Conservation (phyloP, 139 green algal genomes). For the Chlamydomonas eustigma region DNA sequence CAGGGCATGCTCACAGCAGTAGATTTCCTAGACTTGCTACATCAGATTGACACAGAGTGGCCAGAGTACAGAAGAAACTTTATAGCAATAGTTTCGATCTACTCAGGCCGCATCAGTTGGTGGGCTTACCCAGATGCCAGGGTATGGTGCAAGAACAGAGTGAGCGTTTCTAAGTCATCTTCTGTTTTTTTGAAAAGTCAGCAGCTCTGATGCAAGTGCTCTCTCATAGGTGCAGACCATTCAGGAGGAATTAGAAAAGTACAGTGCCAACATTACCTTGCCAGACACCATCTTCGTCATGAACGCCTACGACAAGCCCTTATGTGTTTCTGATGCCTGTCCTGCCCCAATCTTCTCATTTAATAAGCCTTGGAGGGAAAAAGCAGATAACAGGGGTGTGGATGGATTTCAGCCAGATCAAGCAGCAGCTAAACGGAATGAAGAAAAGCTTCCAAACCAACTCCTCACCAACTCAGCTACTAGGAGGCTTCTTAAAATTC, state of each 20-base stretch:
- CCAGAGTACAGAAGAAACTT: conserved; percentile 39
- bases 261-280: conserved; percentile 12
- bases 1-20: background rate
- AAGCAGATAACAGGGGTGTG: no score
- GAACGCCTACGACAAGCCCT: conserved; percentile 51
- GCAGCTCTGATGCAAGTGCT: background rate
- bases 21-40: conserved; percentile 31
- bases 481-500: background rate
- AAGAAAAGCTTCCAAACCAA: no score
- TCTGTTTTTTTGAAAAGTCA: no score
- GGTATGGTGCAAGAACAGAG: conserved; percentile 29
- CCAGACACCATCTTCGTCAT: conserved; percentile 43
- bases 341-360: conserved; percentile 37
- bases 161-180: no score
- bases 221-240: conserved; percentile 4
- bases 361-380: conserved; percentile 31
- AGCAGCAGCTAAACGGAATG: no score
- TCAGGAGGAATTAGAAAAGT: conserved; percentile 20
- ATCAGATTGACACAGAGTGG: conserved; percentile 33
- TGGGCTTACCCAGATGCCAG: conserved; percentile 36
- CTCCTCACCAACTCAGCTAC: background rate
- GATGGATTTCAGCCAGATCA: no score
- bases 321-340: conserved; percentile 29
- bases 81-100: conserved; percentile 34
- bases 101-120: conserved; percentile 21